These are phyloP conservation scores for Fusarium citri DNA, from an alignment of 2,329 filamentous ascomycete species.

Conservation along the genomic window DNA sequence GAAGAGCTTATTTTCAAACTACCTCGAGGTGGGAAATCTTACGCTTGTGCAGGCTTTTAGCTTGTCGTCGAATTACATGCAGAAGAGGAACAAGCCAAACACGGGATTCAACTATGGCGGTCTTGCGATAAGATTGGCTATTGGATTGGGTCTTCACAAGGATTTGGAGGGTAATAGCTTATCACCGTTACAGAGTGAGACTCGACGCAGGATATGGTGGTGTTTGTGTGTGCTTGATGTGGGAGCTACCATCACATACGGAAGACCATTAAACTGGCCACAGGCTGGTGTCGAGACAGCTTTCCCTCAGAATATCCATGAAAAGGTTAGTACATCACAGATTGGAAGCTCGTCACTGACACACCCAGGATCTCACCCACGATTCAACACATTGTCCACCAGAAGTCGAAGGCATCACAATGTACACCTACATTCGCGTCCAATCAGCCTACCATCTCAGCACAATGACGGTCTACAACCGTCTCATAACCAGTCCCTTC, in stretches of 20 bases:
- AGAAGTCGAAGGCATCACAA: constrained; percentile 27
- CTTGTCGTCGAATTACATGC: constrained; percentile 20
- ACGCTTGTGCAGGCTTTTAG: constrained; percentile 27
- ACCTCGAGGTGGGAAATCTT: constrained; percentile 26
- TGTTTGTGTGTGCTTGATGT: constrained; percentile 27
- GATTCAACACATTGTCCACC: constrained; percentile 17
- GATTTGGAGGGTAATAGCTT: constrained; percentile 15
- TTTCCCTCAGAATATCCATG: constrained; percentile 22
- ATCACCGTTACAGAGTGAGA: constrained; percentile 21
- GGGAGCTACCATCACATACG: constrained; percentile 24
- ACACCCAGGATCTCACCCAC: constrained; percentile 5
- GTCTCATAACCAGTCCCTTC: constrained; percentile 34
- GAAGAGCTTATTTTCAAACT: constrained; percentile 26
- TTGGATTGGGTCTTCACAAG: constrained; percentile 26
- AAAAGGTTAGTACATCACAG: neutral
- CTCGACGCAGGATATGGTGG: constrained; percentile 31
- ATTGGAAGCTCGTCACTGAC: neutral
- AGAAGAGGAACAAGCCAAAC: constrained; percentile 32
- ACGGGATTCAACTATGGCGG: constrained; percentile 28
- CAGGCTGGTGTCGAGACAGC: constrained; percentile 30
- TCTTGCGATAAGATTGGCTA: constrained; percentile 12
- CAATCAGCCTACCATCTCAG: constrained; percentile 32
- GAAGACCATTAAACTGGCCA: constrained; percentile 29
- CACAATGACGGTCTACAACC: constrained; percentile 32
- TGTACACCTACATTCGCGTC: constrained; percentile 27